Conservation (phyloP, 2,329 filamentous ascomycete genomes). For the Colletotrichum sojae region DNA sequence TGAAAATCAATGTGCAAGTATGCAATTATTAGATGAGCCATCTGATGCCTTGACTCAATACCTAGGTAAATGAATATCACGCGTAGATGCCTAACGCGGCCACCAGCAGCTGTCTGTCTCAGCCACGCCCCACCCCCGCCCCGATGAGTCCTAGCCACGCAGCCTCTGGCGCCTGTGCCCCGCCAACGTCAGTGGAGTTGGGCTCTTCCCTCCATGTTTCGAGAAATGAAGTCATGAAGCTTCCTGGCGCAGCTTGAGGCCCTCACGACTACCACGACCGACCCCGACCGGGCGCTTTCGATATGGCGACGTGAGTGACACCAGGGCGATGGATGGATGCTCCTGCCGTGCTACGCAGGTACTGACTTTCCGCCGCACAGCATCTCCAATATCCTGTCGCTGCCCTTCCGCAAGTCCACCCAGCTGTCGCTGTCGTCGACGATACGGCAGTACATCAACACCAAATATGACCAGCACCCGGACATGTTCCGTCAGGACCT, state of each 20-base stretch:
- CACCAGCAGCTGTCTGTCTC: not conserved
- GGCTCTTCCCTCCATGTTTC: constrained; percentile 27
- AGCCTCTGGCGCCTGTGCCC: constrained; percentile 26
- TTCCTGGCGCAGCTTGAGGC: constrained; percentile 25
- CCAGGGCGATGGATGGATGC: not conserved
- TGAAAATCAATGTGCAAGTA: too few species aligned
- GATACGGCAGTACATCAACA: constrained; percentile 95
- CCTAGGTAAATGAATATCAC: too few species aligned
- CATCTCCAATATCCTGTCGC: constrained; percentile 75
- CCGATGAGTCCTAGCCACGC: constrained; percentile 18
- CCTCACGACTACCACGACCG: constrained; percentile 7
- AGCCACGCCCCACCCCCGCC: constrained; percentile 37
- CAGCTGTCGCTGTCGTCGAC: constrained; percentile 83
- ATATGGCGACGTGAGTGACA: constrained; percentile 48
- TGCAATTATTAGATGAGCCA: too few species aligned
- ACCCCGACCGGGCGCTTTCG: constrained; percentile 6
- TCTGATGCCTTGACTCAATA: too few species aligned
- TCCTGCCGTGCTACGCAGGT: not conserved
- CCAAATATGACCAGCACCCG: constrained; percentile 98
- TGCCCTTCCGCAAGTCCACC: constrained; percentile 91
- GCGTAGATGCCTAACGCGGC: too few species aligned
- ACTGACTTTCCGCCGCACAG: constrained; percentile 38
- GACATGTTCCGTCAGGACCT: constrained; percentile 95
- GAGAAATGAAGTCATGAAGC: constrained; percentile 40
- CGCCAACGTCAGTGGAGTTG: constrained; percentile 40